Percentiles rank a stretch among this genome's conserved stretches.
Conservation (phyloP, 441 rosid genomes). For the Arabidopsis lyrata region DNA sequence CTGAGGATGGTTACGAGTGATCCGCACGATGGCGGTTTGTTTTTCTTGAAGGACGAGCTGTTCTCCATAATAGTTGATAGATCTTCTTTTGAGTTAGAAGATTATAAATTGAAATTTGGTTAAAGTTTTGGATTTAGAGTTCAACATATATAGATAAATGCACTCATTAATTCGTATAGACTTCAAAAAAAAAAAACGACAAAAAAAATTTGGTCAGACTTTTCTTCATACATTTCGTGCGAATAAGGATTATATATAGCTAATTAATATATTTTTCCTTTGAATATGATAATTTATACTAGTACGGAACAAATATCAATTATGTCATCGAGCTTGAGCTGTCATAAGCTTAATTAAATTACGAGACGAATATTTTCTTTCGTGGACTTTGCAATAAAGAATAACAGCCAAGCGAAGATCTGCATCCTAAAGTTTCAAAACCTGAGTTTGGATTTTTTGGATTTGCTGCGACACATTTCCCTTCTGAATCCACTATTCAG, state of each 20-base stretch:
- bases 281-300: slow-evolving; percentile 3
- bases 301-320: slow-evolving; percentile 16
- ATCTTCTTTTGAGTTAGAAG: not conserved
- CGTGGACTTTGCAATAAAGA: slow-evolving; percentile 29
- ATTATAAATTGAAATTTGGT: slow-evolving; percentile 5
- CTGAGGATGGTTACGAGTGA: slow-evolving; percentile 57
- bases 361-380: not conserved
- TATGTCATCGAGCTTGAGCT: slow-evolving; percentile 31
- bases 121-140: not conserved
- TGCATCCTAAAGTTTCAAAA: slow-evolving; percentile 48
- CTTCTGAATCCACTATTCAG: slow-evolving; percentile 53
- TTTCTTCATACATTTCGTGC: slow-evolving; percentile 36
- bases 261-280: not conserved
- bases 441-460: slow-evolving; percentile 59
- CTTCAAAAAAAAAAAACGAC: too few species aligned
- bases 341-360: not conserved
- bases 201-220: slow-evolving; percentile 1
- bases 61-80: slow-evolving; percentile 44
- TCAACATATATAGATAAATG: slow-evolving; percentile 14
- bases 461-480: slow-evolving; percentile 52
- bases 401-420: slow-evolving; percentile 7
- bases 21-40: slow-evolving; percentile 51
- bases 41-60: slow-evolving; percentile 1
- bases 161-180: slow-evolving; percentile 11
- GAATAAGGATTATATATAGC: not conserved